Evolutionary conservation across 352 stramenopile species (phyloP).

Genomic region (Phytopythium litorale): DNA sequence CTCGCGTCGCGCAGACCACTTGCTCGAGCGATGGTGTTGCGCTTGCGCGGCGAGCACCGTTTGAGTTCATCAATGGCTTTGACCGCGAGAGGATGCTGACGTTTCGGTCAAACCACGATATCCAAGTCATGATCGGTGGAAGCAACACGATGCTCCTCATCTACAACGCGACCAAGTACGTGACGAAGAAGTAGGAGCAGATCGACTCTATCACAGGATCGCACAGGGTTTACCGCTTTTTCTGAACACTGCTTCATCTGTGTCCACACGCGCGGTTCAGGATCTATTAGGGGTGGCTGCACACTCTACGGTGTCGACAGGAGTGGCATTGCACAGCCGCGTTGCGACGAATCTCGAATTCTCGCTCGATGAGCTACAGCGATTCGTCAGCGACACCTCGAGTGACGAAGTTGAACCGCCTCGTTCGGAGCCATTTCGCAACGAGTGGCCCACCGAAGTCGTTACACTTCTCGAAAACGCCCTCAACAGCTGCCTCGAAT

Average conservation of each 20-base stretch:
- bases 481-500: conserved; percentile 3
- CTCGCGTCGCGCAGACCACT: neutral
- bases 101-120: neutral
- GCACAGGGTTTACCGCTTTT: neutral
- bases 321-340: neutral
- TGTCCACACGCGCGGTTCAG: neutral
- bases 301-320: neutral
- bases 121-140: neutral
- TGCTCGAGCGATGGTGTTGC: neutral
- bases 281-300: neutral
- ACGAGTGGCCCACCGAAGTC: conserved; percentile 9
- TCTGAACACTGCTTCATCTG: neutral
- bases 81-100: neutral
- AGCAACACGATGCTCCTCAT: neutral
- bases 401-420: neutral
- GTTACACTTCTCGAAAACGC: neutral
- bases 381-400: neutral
- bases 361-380: neutral
- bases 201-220: neutral
- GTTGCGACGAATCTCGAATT: neutral
- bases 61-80: neutral
- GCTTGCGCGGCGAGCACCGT: neutral
- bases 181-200: neutral
- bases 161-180: neutral
- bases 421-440: neutral